Conservation (phyloP, 2,329 filamentous ascomycete species). For the Ophiocordyceps australis region DNA sequence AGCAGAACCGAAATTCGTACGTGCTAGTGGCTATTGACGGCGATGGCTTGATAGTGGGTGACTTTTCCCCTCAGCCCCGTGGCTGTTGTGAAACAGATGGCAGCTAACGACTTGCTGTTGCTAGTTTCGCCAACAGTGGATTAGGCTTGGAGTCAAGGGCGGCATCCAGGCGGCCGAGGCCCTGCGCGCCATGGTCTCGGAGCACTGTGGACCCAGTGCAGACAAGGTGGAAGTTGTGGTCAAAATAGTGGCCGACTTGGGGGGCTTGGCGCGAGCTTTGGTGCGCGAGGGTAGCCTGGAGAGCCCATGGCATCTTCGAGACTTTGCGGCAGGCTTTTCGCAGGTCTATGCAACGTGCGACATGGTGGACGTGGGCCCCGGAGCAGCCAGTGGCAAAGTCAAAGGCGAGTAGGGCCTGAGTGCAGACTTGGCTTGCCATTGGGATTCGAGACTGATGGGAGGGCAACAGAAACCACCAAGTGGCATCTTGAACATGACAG, state of each 20-base stretch:
- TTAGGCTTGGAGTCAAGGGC: slow-evolving; percentile 35
- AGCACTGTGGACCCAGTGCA: slow-evolving; percentile 23
- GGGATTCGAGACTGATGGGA: neutral
- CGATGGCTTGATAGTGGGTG: slow-evolving; percentile 37
- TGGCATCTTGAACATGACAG: slow-evolving; percentile 43
- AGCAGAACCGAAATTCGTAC: slow-evolving; percentile 36
- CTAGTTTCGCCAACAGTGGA: slow-evolving; percentile 38
- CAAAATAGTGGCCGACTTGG: slow-evolving; percentile 36
- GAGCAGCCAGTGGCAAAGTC: slow-evolving; percentile 39
- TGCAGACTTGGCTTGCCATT: too few species aligned
- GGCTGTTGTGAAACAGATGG: neutral
- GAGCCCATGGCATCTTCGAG: slow-evolving; percentile 24
- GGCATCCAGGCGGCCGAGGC: slow-evolving; percentile 32
- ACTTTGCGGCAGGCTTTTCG: slow-evolving; percentile 42
- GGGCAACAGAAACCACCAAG: slow-evolving; percentile 23
- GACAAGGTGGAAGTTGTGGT: slow-evolving; percentile 33
- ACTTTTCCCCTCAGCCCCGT: neutral
- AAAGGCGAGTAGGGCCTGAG: too few species aligned
- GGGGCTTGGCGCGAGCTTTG: slow-evolving; percentile 30
- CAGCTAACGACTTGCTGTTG: slow-evolving; percentile 2
- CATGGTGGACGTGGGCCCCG: slow-evolving; percentile 42
- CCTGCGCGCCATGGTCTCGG: slow-evolving; percentile 26
- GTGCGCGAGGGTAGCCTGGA: slow-evolving; percentile 25
- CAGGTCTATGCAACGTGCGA: slow-evolving; percentile 40
- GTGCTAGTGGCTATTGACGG: slow-evolving; percentile 44